Base-by-base conservation (phyloP, 106 monocot species). In the Dendrobium huoshanense region DNA sequence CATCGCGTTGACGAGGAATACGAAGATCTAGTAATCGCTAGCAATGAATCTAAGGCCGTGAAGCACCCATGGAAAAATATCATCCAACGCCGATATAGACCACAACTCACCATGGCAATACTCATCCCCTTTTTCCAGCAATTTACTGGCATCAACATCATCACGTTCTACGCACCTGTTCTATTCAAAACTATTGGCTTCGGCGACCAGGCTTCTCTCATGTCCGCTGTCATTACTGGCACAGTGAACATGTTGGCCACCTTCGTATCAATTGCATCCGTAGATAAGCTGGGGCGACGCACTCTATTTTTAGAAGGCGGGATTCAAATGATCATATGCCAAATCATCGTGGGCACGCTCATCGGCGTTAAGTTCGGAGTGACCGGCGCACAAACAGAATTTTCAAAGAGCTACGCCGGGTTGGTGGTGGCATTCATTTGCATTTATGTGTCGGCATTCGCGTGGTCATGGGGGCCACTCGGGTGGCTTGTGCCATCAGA, bases 331-430 rank as follows among this genome's bases (percentile, higher is more conserved):
- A 6, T 75, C 75, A n/a, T 75, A 6, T 75, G 10, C 15, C 78
- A 87, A 84, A 67, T 85, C 24, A 9, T 86, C 8, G 25, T 84
- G n/a, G 84, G 76, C 9, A 47, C 73, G 4, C 61, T 85, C 13
- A 27, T 84, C 7, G 37, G 9, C 45, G 6, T 45, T 45, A 45
- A 45, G 45, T 7, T 45, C 9, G 45, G 45, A 45, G 6, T 45
- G 45, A 9, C 45, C 0, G 37, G 37, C 37, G 37, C 55, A 2
- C 55, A 37, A 37, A 37, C 37, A 3, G 37, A 37, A 3, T 37
- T 37, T 2, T 37, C 37, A 37, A 49, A 48, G 48, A 48, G 48
- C 48, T 48, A 48, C 48, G 7, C 48, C 48, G 48, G 9, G 7
- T 7, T 11, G 48, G 48, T 48, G 7, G 48, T 48, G 48, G 48